Conservation (phyloP, 148 eudicot species). For the Silene latifolia region DNA sequence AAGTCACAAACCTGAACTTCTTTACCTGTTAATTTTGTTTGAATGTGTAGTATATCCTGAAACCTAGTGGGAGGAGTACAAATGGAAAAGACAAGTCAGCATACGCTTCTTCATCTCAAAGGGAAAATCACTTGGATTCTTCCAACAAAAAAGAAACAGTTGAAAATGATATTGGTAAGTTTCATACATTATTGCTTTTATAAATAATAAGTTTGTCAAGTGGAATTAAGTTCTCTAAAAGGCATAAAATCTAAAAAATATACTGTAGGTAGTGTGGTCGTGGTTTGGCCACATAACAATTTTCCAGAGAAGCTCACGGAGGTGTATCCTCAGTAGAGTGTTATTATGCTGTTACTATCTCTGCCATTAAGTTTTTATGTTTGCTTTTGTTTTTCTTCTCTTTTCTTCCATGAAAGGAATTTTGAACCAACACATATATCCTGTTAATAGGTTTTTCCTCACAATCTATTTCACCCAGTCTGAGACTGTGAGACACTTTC, state of each 20-base stretch:
- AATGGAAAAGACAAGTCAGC: constrained; percentile 66
- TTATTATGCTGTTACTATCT: too few species aligned
- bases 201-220: not conserved
- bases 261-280: too few species aligned
- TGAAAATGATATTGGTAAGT: constrained; percentile 50
- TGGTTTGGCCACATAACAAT: too few species aligned
- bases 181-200: constrained; percentile 9
- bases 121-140: constrained; percentile 41
- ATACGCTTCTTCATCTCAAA: constrained; percentile 40
- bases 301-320: too few species aligned
- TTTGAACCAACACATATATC: too few species aligned
- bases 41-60: constrained; percentile 57
- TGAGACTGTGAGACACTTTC: too few species aligned
- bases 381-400: too few species aligned
- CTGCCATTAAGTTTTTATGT: too few species aligned
- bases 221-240: not conserved
- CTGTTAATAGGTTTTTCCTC: too few species aligned
- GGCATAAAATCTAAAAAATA: not conserved
- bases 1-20: not conserved
- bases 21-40: constrained; percentile 5
- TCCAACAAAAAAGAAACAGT: constrained; percentile 41
- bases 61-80: constrained; percentile 51
- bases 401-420: too few species aligned
- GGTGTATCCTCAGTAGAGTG: too few species aligned
- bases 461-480: too few species aligned